Conservation (phyloP, 2,329 filamentous ascomycete genomes). For the Scortechinia acanthostroma region DNA sequence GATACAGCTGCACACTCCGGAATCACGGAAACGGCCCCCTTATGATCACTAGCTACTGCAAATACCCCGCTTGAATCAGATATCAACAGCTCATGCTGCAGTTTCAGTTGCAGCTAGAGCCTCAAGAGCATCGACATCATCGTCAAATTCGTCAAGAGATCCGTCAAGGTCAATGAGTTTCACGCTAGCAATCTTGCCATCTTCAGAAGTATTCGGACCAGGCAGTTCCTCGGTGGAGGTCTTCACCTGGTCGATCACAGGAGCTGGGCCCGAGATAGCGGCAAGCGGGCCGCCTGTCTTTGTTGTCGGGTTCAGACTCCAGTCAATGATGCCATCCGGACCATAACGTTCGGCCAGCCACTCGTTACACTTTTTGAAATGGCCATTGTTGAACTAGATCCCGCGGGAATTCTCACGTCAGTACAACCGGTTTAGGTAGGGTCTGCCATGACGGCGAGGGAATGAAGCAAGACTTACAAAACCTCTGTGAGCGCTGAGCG, state of each 20-base stretch:
- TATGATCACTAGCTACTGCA: too few relatives aligned
- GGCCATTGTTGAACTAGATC: constrained; percentile 59
- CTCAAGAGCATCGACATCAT: not conserved
- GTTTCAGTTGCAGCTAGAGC: not conserved
- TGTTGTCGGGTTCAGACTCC: constrained; percentile 48
- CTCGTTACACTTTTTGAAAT: constrained; percentile 76
- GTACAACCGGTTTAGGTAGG: too few relatives aligned
- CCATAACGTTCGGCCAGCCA: constrained; percentile 80
- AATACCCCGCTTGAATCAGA: too few relatives aligned
- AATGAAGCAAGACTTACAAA: constrained; percentile 32
- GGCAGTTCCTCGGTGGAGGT: too few relatives aligned
- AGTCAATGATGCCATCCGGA: constrained; percentile 74
- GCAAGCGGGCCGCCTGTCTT: not conserved
- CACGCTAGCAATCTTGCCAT: too few relatives aligned
- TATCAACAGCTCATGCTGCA: not conserved
- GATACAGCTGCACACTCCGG: too few relatives aligned
- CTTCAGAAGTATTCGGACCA: too few relatives aligned
- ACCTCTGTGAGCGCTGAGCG: constrained; percentile 75
- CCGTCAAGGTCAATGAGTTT: not conserved
- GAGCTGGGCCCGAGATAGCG: not conserved
- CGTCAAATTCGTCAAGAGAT: constrained; percentile 2
- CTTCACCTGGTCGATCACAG: too few relatives aligned
- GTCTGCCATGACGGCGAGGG: too few relatives aligned
- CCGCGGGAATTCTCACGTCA: not conserved
- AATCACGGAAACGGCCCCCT: too few relatives aligned